A percentile compares a stretch with the other conserved stretches of the same genome.
phyloP scores from a whole-genome alignment of 352 stramenopile species.

The Phytophthora sp. region DNA sequence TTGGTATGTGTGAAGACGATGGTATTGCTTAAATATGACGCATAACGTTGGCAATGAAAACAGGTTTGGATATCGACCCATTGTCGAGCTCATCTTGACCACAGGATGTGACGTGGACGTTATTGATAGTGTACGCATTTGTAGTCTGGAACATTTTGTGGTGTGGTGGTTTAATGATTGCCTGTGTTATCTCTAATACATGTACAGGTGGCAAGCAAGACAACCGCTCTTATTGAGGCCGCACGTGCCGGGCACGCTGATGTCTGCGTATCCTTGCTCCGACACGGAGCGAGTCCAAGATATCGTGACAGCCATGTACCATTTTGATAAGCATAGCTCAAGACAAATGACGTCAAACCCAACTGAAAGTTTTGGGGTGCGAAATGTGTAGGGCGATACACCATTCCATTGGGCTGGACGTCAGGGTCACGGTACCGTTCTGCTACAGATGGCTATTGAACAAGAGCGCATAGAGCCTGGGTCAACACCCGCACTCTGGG shows the following conservation, averaged over 20 bases:
- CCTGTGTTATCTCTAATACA: too few species aligned
- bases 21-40: too few species aligned
- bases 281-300: slow-evolving; percentile 45
- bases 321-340: too few species aligned
- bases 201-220: slow-evolving; percentile 46
- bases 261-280: slow-evolving; percentile 58
- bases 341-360: too few species aligned
- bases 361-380: background rate
- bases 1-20: slow-evolving; percentile 43
- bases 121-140: slow-evolving; percentile 52
- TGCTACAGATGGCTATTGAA: slow-evolving; percentile 52
- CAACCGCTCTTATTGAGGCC: slow-evolving; percentile 68
- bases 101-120: slow-evolving; percentile 55
- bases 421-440: slow-evolving; percentile 52
- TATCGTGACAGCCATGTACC: slow-evolving; percentile 50
- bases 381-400: slow-evolving; percentile 59
- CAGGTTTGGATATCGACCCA: slow-evolving; percentile 32
- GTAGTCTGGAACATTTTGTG: background rate
- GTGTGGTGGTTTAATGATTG: background rate
- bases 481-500: slow-evolving; percentile 45
- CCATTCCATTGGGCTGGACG: slow-evolving; percentile 74
- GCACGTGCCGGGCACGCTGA: slow-evolving; percentile 53
- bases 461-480: slow-evolving; percentile 35
- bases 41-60: slow-evolving; percentile 34
- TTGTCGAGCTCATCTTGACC: slow-evolving; percentile 48